Base-by-base conservation (phyloP, 371 early-diverging fungal genomes). In the Actinomucor elegans region DNA sequence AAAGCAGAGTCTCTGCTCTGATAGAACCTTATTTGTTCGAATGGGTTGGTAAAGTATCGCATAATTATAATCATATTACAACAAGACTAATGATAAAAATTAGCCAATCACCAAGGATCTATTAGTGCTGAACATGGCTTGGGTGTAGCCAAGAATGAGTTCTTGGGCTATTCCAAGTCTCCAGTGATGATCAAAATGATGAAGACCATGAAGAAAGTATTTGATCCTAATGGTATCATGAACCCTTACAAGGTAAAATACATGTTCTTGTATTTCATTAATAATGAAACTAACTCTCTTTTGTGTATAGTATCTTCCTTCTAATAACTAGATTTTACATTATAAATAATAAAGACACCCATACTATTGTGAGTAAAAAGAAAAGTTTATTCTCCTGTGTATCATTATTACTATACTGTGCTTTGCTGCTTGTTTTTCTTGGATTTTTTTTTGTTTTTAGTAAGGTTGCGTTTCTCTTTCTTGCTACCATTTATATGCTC, bases 11-110 rank as follows among this genome's bases (percentile, higher is more conserved):
- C 0, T 80, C 85, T 20, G 61, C 73, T 21, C 60, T 88, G 32
- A 88, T 97, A 35, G 99, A 98, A 71, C 96, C 96, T n/a, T 94
- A 73, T 55, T 77, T 98, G 7, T 98, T 93, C 61, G 94, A 98
- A 69, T 90, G 89, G 89, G 88, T 23, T 24, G n/a, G n/a, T 51
- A 26, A 29, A 4, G 21, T 18, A n/a, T 28, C 29, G n/a, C n/a
- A n/a, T n/a, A n/a, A n/a, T n/a, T n/a, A n/a, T n/a, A n/a, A n/a
- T n/a, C n/a, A n/a, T n/a, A n/a, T n/a, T n/a, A n/a, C n/a, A n/a
- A n/a, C n/a, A n/a, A n/a, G n/a, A n/a, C n/a, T n/a, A n/a, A n/a
- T n/a, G n/a, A n/a, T n/a, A n/a, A n/a, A n/a, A n/a, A n/a, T n/a
- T n/a, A n/a, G 84, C 81, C 45, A 79, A 85, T 44, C 77, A 84